These are phyloP conservation scores for Boechera divaricarpa DNA, from an alignment of 345 rosid species.

Conservation along the genomic window DNA sequence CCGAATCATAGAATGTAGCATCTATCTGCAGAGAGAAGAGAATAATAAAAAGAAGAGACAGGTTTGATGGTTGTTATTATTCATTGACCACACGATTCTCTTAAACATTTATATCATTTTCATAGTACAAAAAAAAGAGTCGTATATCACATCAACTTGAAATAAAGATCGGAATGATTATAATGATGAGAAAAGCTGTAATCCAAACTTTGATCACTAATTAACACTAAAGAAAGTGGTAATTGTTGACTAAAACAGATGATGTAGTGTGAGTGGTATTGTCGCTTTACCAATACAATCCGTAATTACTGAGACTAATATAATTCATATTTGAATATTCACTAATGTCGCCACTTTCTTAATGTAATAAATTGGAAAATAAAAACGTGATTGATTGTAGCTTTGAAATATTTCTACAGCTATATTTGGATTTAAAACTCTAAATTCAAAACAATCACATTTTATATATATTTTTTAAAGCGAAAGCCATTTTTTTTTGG, in stretches of 20 bases:
- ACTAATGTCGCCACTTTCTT: conserved; percentile 5
- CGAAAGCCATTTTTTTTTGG: too few relatives aligned
- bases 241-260: conserved; percentile 47
- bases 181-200: conserved; percentile 33
- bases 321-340: conserved; percentile 22
- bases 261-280: conserved; percentile 25
- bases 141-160: conserved; percentile 39
- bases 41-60: conserved; percentile 38
- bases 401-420: too few relatives aligned
- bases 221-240: conserved; percentile 33
- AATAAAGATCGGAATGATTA: conserved; percentile 24
- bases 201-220: conserved; percentile 21
- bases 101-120: conserved; percentile 6
- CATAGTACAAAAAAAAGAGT: conserved; percentile 17
- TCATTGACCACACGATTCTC: conserved; percentile 37
- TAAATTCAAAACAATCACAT: too few relatives aligned
- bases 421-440: too few relatives aligned
- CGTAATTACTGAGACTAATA: conserved; percentile 27
- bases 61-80: conserved; percentile 45
- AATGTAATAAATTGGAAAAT: neutral
- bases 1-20: conserved; percentile 20
- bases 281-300: conserved; percentile 32
- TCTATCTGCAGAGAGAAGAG: neutral
- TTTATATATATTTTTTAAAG: too few relatives aligned
- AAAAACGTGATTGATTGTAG: neutral